phyloP scores from a whole-genome alignment of 306 rosid genomes.

The Cucurbita argyrosperma region DNA sequence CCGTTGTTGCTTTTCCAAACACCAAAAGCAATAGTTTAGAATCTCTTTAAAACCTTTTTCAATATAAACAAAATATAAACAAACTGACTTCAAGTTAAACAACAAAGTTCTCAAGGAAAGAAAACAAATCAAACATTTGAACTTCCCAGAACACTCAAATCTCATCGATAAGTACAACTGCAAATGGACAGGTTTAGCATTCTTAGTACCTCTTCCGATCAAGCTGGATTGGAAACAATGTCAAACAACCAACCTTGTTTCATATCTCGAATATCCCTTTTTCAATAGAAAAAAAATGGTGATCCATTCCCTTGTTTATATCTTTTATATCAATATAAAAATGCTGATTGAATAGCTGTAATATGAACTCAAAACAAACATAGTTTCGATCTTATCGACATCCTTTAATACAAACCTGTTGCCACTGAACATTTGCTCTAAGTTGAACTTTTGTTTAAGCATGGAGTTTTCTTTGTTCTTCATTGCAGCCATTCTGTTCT shows the following conservation, averaged over 20 bases:
- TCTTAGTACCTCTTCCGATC: background rate
- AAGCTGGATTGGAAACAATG: slow-evolving; percentile 8
- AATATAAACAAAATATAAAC: background rate
- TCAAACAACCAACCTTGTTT: background rate
- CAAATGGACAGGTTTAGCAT: background rate
- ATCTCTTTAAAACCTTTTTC: background rate
- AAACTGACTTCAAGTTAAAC: background rate
- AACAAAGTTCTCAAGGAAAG: background rate
- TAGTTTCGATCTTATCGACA: slow-evolving; percentile 7
- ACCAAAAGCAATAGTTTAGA: background rate
- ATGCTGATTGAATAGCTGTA: background rate
- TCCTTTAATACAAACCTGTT: slow-evolving; percentile 2
- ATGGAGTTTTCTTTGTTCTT: slow-evolving; percentile 1
- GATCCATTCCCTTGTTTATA: background rate
- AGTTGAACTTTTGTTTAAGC: background rate
- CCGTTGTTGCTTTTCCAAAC: background rate
- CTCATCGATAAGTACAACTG: background rate
- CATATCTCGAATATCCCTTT: slow-evolving; percentile 2
- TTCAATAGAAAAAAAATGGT: background rate
- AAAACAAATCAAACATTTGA: background rate
- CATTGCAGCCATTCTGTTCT: background rate
- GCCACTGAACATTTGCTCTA: background rate
- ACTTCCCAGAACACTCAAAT: background rate
- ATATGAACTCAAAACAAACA: background rate
- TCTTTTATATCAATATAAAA: background rate